These are phyloP conservation scores for Polygonum aviculare DNA, from an alignment of 148 eudicot species.

Conservation along the genomic window DNA sequence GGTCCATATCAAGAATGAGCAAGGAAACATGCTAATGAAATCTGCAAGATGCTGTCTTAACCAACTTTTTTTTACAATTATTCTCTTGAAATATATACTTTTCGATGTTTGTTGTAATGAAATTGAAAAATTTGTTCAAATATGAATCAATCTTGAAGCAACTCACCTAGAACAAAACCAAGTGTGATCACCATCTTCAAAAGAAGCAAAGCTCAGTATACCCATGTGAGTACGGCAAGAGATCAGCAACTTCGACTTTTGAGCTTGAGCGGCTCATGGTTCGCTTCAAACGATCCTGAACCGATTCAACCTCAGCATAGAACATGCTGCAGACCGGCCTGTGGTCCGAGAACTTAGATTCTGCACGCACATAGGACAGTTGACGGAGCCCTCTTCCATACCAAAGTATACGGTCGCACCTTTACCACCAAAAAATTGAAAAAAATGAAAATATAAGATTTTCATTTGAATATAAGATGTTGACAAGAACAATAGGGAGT, in stretches of 20 bases:
- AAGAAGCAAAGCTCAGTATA: conserved; percentile 91
- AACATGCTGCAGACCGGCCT: conserved; percentile 78
- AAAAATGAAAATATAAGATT: background rate
- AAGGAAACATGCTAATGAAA: background rate
- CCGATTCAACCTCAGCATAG: conserved; percentile 85
- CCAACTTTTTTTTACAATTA: too few species aligned
- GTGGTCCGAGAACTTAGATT: conserved; percentile 86
- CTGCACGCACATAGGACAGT: conserved; percentile 75
- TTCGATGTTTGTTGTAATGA: too few species aligned
- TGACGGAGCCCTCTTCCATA: conserved; percentile 86
- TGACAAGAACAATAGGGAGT: background rate
- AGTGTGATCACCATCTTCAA: conserved; percentile 16
- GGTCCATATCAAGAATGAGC: conserved; percentile 19
- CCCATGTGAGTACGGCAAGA: conserved; percentile 76
- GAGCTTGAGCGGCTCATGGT: conserved; percentile 66
- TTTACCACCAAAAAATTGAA: conserved; percentile 13
- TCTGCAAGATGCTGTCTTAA: background rate
- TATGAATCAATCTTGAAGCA: background rate
- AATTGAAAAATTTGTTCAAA: background rate
- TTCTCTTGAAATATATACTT: too few species aligned
- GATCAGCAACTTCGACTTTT: conserved; percentile 62
- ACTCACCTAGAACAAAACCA: background rate
- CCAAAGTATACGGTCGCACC: conserved; percentile 93
- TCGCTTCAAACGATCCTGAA: conserved; percentile 52
- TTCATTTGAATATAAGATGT: background rate